Base-by-base conservation (phyloP, 768 basidiomycete species). In the Naematelia aurantialba region DNA sequence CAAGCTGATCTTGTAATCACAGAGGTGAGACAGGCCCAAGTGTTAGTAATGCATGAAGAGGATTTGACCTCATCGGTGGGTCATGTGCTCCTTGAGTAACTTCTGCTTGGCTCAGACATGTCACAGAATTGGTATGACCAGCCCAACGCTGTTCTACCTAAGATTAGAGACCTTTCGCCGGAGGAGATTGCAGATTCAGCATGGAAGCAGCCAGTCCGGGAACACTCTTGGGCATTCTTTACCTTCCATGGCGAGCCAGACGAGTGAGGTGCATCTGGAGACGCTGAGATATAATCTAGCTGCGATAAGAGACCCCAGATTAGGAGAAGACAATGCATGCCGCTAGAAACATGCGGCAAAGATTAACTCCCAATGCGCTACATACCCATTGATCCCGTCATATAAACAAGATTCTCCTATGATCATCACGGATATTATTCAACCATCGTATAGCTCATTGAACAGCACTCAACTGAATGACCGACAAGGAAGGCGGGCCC, bases 101-200 rank as follows among this genome's bases (percentile, higher is more conserved):
- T n/a, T n/a, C n/a, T n/a, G 45, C 8, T 17, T 46, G 8, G 19
- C 14, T 17, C 45, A n/a, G 19, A 46, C 19, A 14, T 46, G n/a
- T n/a, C 26, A 12, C 39, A 66, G 65, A 66, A 66, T 52, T 55
- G 60, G 42, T 66, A 56, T 14, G 61, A 66, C 19, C 58, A 62
- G 14, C 61, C 61, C 1, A 51, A 66, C 25, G 53, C 51, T 25
- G 65, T 66, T 42, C 51, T 56, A 5, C 65, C 65, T 10, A 47
- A 29, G 22, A 51, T 57, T 8, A 50, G 47, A 4, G 45, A 52
- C 4, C 45, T 60, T 10, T 13, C 50, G 10, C 61, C 24, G 11
- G 47, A 45, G 12, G 58, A 59, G 45, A 19, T n/a, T n/a, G 4
- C 45, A 5, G 5, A n/a, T 17, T 4, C 19, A 4, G 45, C 19